Evolutionary conservation across 2,329 filamentous ascomycete species (phyloP).

Genomic region (Diatrype stigma): DNA sequence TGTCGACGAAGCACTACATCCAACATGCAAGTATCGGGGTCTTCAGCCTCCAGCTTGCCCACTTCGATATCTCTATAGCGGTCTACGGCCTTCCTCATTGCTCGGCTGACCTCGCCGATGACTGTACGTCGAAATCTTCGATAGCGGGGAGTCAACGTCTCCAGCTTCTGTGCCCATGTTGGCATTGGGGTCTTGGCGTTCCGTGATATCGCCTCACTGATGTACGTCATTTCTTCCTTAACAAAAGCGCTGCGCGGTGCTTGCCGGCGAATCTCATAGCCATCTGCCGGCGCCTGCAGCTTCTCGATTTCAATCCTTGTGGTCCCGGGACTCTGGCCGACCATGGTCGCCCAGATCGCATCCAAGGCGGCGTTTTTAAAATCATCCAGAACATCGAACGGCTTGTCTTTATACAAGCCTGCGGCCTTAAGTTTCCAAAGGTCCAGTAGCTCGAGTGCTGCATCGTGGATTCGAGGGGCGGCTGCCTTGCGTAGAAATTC

Average conservation of each 20-base stretch:
- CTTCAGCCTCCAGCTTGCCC: conserved; percentile 3
- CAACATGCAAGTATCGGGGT: conserved; percentile 13
- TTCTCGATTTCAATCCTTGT: conserved; percentile 18
- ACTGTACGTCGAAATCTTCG: conserved; percentile 10
- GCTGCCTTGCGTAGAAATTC: conserved; percentile 25
- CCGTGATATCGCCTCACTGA: conserved; percentile 15
- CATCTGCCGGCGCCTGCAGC: conserved; percentile 6
- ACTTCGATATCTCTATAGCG: conserved; percentile 6
- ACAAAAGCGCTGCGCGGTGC: conserved; percentile 12
- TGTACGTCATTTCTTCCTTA: conserved; percentile 17
- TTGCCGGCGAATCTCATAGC: conserved; percentile 2
- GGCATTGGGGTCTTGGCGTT: conserved; percentile 12
- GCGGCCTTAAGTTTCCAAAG: conserved; percentile 24
- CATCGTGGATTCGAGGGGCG: conserved; percentile 23
- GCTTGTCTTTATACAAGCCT: conserved; percentile 7
- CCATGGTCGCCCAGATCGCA: conserved; percentile 32
- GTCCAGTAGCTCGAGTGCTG: conserved; percentile 19
- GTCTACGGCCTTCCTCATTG: conserved; percentile 8
- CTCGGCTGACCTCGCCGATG: conserved; percentile 5
- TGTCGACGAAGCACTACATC: conserved; percentile 12
- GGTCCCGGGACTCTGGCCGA: conserved; percentile 30
- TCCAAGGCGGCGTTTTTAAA: conserved; percentile 32
- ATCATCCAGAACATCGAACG: conserved; percentile 31
- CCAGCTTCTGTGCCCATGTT: conserved; percentile 8
- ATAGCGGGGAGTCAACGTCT: conserved; percentile 12